These are phyloP conservation scores for Erythrobasidium hasegawianum DNA, from an alignment of 1,284 basidiomycete species.

Conservation along the genomic window DNA sequence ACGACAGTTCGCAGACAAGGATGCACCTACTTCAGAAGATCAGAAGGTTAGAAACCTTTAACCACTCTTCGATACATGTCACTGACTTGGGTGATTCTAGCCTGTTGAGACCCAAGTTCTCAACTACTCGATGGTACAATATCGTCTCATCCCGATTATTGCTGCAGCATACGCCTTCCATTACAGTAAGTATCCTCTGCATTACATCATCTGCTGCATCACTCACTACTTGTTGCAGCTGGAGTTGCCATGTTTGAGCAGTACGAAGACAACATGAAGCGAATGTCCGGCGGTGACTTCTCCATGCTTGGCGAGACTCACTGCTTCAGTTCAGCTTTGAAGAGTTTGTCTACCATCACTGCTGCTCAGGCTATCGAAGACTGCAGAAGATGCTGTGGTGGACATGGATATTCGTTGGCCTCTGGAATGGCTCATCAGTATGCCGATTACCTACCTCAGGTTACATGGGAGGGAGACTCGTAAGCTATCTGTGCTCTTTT, in stretches of 20 bases:
- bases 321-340: constrained; percentile 49
- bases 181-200: constrained; percentile 43
- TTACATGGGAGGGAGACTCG: constrained; percentile 49
- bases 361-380: constrained; percentile 50
- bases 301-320: constrained; percentile 50
- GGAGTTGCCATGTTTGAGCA: constrained; percentile 48
- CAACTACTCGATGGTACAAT: constrained; percentile 51
- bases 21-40: constrained; percentile 48
- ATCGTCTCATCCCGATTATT: constrained; percentile 50
- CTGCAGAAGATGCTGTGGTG: constrained; percentile 50
- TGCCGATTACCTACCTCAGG: constrained; percentile 45
- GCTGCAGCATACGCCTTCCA: constrained; percentile 51
- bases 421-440: constrained; percentile 46
- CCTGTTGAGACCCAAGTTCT: constrained; percentile 50
- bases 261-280: constrained; percentile 48
- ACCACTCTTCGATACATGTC: no score
- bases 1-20: constrained; percentile 50
- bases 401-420: constrained; percentile 49
- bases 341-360: constrained; percentile 49
- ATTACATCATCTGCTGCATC: not conserved
- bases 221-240: constrained; percentile 18
- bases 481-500: no score
- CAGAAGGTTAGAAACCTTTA: no score
- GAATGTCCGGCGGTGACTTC: constrained; percentile 49
- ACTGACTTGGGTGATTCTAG: no score